Conservation (phyloP, 495 filamentous ascomycete genomes). For the Rusavskia elegans region DNA sequence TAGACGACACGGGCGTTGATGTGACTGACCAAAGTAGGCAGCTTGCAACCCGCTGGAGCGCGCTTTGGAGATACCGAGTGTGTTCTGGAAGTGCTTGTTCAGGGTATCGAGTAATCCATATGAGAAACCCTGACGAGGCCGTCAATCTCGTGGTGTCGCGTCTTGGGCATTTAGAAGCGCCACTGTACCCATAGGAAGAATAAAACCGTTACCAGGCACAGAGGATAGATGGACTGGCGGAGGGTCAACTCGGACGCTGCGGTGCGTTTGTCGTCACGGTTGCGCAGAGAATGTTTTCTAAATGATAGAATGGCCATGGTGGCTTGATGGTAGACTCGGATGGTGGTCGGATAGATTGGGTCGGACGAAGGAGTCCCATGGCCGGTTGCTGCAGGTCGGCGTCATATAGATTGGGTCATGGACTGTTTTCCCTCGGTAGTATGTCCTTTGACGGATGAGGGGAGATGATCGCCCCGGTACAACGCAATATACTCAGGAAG, state of each 20-base stretch:
- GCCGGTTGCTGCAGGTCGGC: too few species aligned
- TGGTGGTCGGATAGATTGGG: too few species aligned
- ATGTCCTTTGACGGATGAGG: too few species aligned
- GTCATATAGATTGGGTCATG: too few species aligned
- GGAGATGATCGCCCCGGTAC: too few species aligned
- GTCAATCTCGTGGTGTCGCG: not conserved
- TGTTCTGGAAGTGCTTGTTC: slow-evolving; percentile 40
- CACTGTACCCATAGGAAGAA: slow-evolving; percentile 51
- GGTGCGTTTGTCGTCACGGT: slow-evolving; percentile 29
- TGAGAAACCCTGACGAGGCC: slow-evolving; percentile 31
- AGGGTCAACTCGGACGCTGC: slow-evolving; percentile 41
- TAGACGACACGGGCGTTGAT: not conserved
- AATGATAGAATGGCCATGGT: not conserved
- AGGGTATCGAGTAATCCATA: slow-evolving; percentile 30
- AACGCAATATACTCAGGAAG: too few species aligned
- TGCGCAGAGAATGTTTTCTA: slow-evolving; percentile 8
- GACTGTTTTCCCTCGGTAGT: too few species aligned
- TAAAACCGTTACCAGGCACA: slow-evolving; percentile 37
- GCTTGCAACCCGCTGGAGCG: slow-evolving; percentile 38
- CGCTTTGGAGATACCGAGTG: slow-evolving; percentile 31
- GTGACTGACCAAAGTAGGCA: slow-evolving; percentile 31
- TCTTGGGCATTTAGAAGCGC: not conserved
- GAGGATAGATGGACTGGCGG: slow-evolving; percentile 35
- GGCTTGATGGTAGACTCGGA: too few species aligned
- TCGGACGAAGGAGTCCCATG: too few species aligned